Base-by-base conservation (phyloP, 1,284 basidiomycete species). In the Ceratobasidium sp. region DNA sequence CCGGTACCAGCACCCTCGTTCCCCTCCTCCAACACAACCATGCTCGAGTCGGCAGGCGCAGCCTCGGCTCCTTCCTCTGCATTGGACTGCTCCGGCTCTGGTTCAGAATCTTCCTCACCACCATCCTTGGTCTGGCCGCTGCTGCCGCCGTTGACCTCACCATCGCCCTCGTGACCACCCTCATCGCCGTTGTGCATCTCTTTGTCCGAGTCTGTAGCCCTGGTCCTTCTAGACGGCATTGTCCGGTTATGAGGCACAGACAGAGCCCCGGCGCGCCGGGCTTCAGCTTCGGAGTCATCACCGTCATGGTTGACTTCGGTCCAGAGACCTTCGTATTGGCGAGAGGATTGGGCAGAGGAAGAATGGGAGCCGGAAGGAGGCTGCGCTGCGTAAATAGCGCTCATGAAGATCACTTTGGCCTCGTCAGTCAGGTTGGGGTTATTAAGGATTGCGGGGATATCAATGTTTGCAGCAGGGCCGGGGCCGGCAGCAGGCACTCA, bases 211-310 rank as follows among this genome's bases (percentile, higher is more conserved):
- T 26, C 55, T 56, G 6, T 6, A 9, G 55, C 55, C 55, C 18
- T 5, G 55, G 18, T 20, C 55, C n/a, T 20, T 6, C 55, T 26
- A 56, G n/a, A 6, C 18, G 55, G 55, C 26, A 5, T 56, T 56
- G 55, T 20, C n/a, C n/a, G n/a, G n/a, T n/a, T n/a, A n/a, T n/a
- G n/a, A n/a, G n/a, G n/a, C n/a, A n/a, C n/a, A n/a, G n/a, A n/a
- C 18, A 56, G n/a, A 6, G 55, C 55, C 55, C 55, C 55, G n/a
- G 55, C 55, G 55, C 55, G 55, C 55, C 55, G 55, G 6, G 55
- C 55, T 56, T 56, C 7, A 56, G n/a, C 55, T 56, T 56, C 55
- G 7, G 55, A 56, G 55, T 56, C 55, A 56, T 56, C 55, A 20
- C 55, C n/a, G 26, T 56, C 55, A 7, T 56, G 7, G 55, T 56